Conservation (phyloP, 805 yeast species). For the Cyberlindnera euphorbiae region DNA sequence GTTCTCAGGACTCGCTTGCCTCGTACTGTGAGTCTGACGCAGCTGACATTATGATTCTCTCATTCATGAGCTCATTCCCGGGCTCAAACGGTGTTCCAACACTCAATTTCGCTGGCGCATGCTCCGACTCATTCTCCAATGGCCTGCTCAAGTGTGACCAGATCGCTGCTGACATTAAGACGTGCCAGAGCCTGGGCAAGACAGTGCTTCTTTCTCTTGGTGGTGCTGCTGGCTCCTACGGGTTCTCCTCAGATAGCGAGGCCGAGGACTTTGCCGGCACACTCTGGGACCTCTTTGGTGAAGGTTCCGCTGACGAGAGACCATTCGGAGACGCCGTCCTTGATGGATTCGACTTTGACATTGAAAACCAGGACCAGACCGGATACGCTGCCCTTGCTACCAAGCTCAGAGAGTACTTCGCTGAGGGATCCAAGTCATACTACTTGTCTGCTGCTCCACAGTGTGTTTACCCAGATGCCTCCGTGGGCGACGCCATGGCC, state of each 20-base stretch:
- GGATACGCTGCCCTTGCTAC: conserved; percentile 68
- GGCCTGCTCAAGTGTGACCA: conserved; percentile 42
- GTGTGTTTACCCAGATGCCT: conserved; percentile 82
- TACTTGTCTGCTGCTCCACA: conserved; percentile 90
- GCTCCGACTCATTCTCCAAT: conserved; percentile 34
- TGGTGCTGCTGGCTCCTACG: conserved; percentile 79
- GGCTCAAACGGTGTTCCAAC: conserved; percentile 26
- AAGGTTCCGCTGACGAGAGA: conserved; percentile 51
- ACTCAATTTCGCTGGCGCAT: conserved; percentile 55
- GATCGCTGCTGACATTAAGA: conserved; percentile 66
- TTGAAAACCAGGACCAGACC: conserved; percentile 56
- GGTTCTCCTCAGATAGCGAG: conserved; percentile 77
- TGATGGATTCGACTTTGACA: conserved; percentile 93
- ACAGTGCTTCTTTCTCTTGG: conserved; percentile 70
- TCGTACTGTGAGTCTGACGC: conserved; percentile 63
- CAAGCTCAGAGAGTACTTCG: conserved; percentile 47
- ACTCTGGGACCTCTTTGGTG: conserved; percentile 61
- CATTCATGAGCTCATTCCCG: conserved; percentile 60
- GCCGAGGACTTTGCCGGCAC: conserved; percentile 59
- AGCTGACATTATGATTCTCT: conserved; percentile 66
- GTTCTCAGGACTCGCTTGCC: conserved; percentile 40
- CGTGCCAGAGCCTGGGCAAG: conserved; percentile 80
- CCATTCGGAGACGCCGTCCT: conserved; percentile 68
- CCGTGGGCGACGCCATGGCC: conserved; percentile 52
- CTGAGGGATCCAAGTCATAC: conserved; percentile 51